These are phyloP conservation scores for Boletales sp. DNA, from an alignment of 768 basidiomycete genomes.

Conservation along the genomic window DNA sequence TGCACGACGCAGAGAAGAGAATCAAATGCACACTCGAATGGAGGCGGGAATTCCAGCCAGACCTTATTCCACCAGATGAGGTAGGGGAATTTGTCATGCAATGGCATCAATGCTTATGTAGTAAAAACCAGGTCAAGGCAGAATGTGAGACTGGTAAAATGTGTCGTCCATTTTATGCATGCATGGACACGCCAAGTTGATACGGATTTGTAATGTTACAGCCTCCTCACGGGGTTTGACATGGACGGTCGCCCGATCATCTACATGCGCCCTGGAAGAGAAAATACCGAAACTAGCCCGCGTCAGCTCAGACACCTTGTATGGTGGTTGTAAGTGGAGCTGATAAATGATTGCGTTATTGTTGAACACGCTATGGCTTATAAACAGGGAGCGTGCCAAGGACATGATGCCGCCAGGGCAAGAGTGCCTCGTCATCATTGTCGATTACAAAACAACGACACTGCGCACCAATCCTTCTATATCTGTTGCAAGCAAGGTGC, in stretches of 20 bases:
- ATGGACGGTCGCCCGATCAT: conserved; percentile 82
- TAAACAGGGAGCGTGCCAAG: conserved; percentile 77
- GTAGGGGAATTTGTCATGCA: conserved; percentile 25
- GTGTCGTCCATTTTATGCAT: conserved; percentile 38
- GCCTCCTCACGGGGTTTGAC: conserved; percentile 83
- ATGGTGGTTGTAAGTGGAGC: conserved; percentile 68
- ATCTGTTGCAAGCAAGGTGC: conserved; percentile 71
- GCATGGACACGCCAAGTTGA: not conserved
- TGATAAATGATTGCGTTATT: not conserved
- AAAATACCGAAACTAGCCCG: conserved; percentile 76
- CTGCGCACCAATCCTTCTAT: conserved; percentile 82
- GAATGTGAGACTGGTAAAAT: conserved; percentile 89
- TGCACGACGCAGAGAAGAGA: conserved; percentile 71
- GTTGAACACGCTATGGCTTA: conserved; percentile 1
- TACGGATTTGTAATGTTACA: conserved; percentile 23
- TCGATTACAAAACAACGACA: conserved; percentile 83
- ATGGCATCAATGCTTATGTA: not conserved
- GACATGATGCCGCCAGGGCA: conserved; percentile 85
- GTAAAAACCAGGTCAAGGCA: conserved; percentile 48
- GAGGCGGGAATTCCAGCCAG: conserved; percentile 82
- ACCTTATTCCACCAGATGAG: conserved; percentile 78
- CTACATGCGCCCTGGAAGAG: conserved; percentile 84
- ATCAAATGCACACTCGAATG: conserved; percentile 79
- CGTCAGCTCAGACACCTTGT: conserved; percentile 84
- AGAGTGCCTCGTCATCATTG: conserved; percentile 77